These are phyloP conservation scores for Hyphopichia fennica DNA, from an alignment of 1,139 yeast species.

Conservation along the genomic window DNA sequence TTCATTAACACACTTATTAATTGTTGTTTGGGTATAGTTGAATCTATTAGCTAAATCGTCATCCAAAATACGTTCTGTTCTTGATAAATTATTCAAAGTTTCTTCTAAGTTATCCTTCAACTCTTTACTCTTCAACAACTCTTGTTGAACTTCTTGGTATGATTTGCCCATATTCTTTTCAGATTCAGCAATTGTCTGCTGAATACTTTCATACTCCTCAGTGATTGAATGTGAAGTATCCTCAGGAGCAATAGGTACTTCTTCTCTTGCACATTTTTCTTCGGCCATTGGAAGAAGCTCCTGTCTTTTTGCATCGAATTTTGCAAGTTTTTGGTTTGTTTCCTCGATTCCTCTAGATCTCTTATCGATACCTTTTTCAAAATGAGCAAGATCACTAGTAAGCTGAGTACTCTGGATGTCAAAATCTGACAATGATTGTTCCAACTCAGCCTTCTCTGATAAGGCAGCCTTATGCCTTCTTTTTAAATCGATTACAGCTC, in stretches of 20 bases:
- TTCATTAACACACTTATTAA: slow-evolving; percentile 29
- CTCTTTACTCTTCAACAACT: slow-evolving; percentile 23
- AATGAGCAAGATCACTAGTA: slow-evolving; percentile 10
- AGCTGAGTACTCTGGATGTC: slow-evolving; percentile 10
- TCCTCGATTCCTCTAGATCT: slow-evolving; percentile 11
- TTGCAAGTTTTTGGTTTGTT: slow-evolving; percentile 11
- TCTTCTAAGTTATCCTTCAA: slow-evolving; percentile 30
- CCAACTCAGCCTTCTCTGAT: background rate
- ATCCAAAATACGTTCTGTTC: slow-evolving; percentile 23
- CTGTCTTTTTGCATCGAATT: slow-evolving; percentile 18
- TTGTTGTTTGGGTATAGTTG: slow-evolving; percentile 50
- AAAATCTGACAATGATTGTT: slow-evolving; percentile 6
- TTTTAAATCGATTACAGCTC: background rate
- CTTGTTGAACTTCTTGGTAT: slow-evolving; percentile 38
- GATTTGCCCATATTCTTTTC: slow-evolving; percentile 36
- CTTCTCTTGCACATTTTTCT: slow-evolving; percentile 29
- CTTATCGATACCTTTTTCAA: slow-evolving; percentile 12
- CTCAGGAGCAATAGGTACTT: slow-evolving; percentile 23
- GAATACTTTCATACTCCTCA: slow-evolving; percentile 31
- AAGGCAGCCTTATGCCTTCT: background rate
- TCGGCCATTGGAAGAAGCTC: slow-evolving; percentile 29
- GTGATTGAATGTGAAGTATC: slow-evolving; percentile 41
- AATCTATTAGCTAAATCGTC: slow-evolving; percentile 48
- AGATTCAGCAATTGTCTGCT: slow-evolving; percentile 35
- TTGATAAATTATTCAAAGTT: slow-evolving; percentile 21